These are phyloP conservation scores for Fusarium chlamydosporum DNA, from an alignment of 2,329 filamentous ascomycete species.

Conservation along the genomic window DNA sequence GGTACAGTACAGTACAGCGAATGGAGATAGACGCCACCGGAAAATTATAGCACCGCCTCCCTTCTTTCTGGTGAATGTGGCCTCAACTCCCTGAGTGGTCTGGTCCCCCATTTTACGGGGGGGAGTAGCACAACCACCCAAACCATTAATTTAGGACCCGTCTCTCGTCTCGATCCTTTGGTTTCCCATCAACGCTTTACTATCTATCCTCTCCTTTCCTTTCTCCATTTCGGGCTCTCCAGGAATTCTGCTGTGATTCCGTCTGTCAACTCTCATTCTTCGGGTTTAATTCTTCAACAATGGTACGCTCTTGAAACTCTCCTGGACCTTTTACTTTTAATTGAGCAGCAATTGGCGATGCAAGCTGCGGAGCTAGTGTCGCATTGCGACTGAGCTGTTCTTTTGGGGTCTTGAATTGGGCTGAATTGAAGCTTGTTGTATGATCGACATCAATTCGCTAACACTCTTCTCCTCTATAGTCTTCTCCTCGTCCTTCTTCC, in stretches of 20 bases:
- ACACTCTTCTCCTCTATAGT: slow-evolving; percentile 55
- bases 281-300: slow-evolving; percentile 45
- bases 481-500: slow-evolving; percentile 72
- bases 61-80: slow-evolving; percentile 60
- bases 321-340: not conserved
- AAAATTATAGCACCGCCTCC: slow-evolving; percentile 54
- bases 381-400: slow-evolving; percentile 40
- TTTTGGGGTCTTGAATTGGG: not conserved
- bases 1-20: too few species aligned
- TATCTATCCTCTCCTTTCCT: slow-evolving; percentile 42
- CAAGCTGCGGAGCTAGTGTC: slow-evolving; percentile 39
- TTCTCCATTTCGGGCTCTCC: slow-evolving; percentile 34
- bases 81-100: slow-evolving; percentile 56
- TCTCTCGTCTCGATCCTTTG: slow-evolving; percentile 44
- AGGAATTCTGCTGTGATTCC: slow-evolving; percentile 57
- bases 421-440: slow-evolving; percentile 1
- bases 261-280: slow-evolving; percentile 40
- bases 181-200: slow-evolving; percentile 45
- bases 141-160: slow-evolving; percentile 49
- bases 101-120: slow-evolving; percentile 45
- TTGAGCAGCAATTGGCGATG: slow-evolving; percentile 39
- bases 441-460: slow-evolving; percentile 19
- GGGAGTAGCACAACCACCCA: slow-evolving; percentile 30
- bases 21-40: slow-evolving; percentile 43
- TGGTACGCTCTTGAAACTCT: slow-evolving; percentile 51